phyloP scores from a whole-genome alignment of 108 stramenopile species.

The Nitzschia palea region DNA sequence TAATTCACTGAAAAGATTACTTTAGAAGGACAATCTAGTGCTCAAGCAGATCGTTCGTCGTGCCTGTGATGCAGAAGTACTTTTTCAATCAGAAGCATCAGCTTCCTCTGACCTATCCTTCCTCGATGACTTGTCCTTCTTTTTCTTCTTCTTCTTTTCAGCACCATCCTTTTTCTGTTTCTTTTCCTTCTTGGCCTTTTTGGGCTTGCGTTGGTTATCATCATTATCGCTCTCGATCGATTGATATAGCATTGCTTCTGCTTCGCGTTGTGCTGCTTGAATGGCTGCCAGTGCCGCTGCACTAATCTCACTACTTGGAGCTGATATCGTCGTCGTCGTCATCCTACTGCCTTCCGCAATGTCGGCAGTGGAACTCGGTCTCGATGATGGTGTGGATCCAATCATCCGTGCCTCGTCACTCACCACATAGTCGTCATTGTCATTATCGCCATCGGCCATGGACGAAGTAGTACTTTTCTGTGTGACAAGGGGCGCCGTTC shows the following conservation, averaged over 20 bases:
- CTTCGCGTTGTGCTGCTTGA: constrained; percentile 47
- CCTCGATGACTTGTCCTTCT: constrained; percentile 43
- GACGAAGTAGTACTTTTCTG: background rate
- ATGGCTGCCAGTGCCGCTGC: constrained; percentile 54
- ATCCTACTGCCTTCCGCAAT: background rate
- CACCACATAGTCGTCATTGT: constrained; percentile 18
- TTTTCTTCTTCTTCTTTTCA: constrained; percentile 31
- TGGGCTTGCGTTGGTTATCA: constrained; percentile 13
- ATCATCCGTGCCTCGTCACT: background rate
- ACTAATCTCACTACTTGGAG: constrained; percentile 30
- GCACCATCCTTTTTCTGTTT: constrained; percentile 16
- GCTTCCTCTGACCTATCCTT: constrained; percentile 14
- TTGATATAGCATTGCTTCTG: constrained; percentile 48
- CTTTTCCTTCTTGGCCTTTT: constrained; percentile 17
- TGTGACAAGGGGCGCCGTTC: background rate
- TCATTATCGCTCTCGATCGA: constrained; percentile 13
- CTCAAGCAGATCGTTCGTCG: no score
- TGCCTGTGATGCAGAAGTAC: no score
- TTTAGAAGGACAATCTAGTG: no score
- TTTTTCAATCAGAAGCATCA: constrained; percentile 1
- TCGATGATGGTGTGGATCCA: background rate
- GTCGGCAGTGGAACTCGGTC: background rate
- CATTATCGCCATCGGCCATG: background rate
- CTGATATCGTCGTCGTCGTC: background rate
- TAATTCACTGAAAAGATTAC: no score